These are phyloP conservation scores for Verticillium nubilum DNA, from an alignment of 2,329 filamentous ascomycete genomes.

Conservation along the genomic window DNA sequence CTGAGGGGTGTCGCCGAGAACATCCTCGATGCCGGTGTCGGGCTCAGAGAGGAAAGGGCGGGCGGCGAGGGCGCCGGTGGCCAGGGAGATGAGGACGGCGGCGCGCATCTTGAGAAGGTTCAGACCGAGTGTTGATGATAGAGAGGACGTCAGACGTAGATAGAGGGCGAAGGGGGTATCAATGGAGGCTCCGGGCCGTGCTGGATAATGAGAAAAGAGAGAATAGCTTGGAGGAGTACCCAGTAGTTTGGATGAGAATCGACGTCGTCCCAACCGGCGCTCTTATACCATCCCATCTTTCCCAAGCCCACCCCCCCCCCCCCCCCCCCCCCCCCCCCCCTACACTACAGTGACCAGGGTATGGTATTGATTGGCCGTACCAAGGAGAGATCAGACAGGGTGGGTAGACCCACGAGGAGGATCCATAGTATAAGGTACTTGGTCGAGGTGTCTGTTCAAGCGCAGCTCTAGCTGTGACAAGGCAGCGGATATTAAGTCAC, in stretches of 20 bases:
- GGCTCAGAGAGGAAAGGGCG: conserved; percentile 39
- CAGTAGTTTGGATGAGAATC: neutral
- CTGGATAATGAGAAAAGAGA: neutral
- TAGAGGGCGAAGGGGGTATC: neutral
- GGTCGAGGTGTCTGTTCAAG: neutral
- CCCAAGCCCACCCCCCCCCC: too few species aligned
- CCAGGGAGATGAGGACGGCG: conserved; percentile 19
- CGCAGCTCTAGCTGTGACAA: neutral
- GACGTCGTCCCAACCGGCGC: neutral
- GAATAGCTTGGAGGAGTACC: neutral
- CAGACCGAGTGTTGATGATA: conserved; percentile 8
- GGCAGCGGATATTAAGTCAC: neutral
- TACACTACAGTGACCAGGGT: neutral
- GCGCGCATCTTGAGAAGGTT: conserved; percentile 32
- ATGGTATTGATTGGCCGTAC: neutral
- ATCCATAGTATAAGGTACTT: neutral
- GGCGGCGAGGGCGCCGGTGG: conserved; percentile 31
- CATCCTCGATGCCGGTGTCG: conserved; percentile 37
- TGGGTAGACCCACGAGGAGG: neutral
- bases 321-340: too few species aligned
- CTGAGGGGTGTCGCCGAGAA: conserved; percentile 25
- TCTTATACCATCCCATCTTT: neutral
- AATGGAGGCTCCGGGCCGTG: neutral
- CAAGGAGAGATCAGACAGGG: neutral
- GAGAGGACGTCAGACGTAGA: neutral